phyloP scores from a whole-genome alignment of 345 rosid genomes.

The Citrus inodora region DNA sequence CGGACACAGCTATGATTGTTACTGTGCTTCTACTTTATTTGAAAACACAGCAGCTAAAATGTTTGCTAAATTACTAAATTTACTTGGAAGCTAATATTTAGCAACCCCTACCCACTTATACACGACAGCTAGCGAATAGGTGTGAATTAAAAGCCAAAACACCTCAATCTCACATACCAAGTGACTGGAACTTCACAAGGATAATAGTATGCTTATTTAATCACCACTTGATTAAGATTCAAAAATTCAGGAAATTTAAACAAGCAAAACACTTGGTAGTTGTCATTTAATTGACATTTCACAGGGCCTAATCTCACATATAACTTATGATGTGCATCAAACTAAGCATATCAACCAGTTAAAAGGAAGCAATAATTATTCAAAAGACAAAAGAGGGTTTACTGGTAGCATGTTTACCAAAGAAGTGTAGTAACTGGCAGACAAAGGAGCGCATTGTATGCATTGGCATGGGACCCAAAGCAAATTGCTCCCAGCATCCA shows the following conservation, averaged over 20 bases:
- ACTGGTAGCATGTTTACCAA: slow-evolving; percentile 43
- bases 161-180: not conserved
- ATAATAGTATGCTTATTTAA: not conserved
- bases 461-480: slow-evolving; percentile 93
- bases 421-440: slow-evolving; percentile 54
- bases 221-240: not conserved
- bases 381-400: not conserved
- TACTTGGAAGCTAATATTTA: no score
- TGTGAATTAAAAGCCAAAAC: no score
- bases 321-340: not conserved
- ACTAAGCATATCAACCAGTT: not conserved
- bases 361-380: not conserved
- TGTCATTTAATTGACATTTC: not conserved
- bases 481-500: slow-evolving; percentile 80
- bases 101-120: no score
- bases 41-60: no score
- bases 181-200: not conserved
- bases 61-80: no score
- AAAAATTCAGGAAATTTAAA: not conserved
- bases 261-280: not conserved
- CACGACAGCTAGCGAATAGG: no score
- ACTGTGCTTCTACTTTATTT: no score
- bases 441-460: slow-evolving; percentile 70
- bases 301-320: not conserved
- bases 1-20: not conserved